These are phyloP conservation scores for Pythium volutum DNA, from an alignment of 352 stramenopile species.

Conservation along the genomic window DNA sequence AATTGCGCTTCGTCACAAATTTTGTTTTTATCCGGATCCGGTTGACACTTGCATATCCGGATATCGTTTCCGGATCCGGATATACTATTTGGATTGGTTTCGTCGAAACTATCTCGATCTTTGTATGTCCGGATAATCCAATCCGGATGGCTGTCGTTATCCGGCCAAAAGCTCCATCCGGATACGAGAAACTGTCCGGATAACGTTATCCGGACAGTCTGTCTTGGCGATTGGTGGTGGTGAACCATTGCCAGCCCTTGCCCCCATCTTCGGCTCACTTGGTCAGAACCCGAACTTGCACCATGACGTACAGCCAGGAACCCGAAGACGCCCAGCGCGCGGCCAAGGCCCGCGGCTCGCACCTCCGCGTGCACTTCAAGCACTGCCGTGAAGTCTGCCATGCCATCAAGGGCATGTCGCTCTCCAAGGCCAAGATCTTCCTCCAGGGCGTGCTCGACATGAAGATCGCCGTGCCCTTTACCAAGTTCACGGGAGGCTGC, in stretches of 20 bases:
- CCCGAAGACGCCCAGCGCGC: conserved; percentile 85
- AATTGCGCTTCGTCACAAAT: neutral
- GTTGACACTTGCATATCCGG: conserved; percentile 12
- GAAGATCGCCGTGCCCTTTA: conserved; percentile 98
- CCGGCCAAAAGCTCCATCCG: conserved; percentile 5
- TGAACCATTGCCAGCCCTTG: conserved; percentile 26
- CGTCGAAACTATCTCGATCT: conserved; percentile 3
- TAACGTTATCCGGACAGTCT: conserved; percentile 25
- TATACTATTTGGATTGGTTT: neutral
- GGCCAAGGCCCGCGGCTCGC: conserved; percentile 94
- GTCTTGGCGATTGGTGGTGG: conserved; percentile 60
- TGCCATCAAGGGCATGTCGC: conserved; percentile 97
- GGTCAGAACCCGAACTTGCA: conserved; percentile 72
- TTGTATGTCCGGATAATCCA: conserved; percentile 17
- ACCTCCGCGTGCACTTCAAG: conserved; percentile 99
- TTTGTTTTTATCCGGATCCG: conserved; percentile 15
- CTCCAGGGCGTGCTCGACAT: conserved; percentile 96
- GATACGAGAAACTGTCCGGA: conserved; percentile 17
- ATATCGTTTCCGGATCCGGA: conserved; percentile 15
- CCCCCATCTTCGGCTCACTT: conserved; percentile 17
- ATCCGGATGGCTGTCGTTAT: conserved; percentile 8
- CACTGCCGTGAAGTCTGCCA: conserved; percentile 98
- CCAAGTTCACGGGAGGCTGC: conserved; percentile 98
- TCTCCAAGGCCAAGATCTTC: conserved; percentile 95
- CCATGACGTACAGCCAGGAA: conserved; percentile 90